Conservation (phyloP, 2,329 filamentous ascomycete species). For the Verticillium dahliae region DNA sequence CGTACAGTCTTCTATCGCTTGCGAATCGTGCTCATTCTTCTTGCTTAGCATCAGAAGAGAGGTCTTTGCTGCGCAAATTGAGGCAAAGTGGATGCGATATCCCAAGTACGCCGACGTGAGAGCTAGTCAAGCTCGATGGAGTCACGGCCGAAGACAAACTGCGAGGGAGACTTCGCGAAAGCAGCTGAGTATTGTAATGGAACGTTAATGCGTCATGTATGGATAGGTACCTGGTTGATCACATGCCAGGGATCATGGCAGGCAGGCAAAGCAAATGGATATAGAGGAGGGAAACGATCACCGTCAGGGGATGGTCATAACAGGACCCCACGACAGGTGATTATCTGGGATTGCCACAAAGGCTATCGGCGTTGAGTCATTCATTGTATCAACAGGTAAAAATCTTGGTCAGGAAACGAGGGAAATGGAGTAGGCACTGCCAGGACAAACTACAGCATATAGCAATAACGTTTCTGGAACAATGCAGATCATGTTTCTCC, state of each 20-base stretch:
- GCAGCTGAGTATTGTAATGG: background rate
- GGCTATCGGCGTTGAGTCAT: background rate
- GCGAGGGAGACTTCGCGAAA: background rate
- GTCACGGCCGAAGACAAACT: too few relatives aligned
- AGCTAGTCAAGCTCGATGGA: background rate
- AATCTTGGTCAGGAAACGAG: background rate
- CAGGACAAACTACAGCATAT: background rate
- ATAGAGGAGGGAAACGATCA: background rate
- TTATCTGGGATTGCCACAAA: background rate
- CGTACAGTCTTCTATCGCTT: background rate
- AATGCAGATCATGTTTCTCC: too few relatives aligned
- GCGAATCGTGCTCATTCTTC: background rate
- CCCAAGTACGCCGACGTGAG: background rate
- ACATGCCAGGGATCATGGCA: too few relatives aligned
- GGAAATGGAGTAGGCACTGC: background rate
- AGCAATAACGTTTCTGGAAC: background rate
- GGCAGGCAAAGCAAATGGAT: background rate
- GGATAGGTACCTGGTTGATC: background rate
- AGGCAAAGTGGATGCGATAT: background rate
- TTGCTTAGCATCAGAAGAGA: background rate
- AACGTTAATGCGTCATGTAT: background rate
- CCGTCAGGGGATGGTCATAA: background rate
- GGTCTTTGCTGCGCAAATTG: background rate
- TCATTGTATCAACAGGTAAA: background rate
- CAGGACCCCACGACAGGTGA: background rate